Base-by-base conservation (phyloP, 306 rosid genomes). In the Ochetophila trinervis region DNA sequence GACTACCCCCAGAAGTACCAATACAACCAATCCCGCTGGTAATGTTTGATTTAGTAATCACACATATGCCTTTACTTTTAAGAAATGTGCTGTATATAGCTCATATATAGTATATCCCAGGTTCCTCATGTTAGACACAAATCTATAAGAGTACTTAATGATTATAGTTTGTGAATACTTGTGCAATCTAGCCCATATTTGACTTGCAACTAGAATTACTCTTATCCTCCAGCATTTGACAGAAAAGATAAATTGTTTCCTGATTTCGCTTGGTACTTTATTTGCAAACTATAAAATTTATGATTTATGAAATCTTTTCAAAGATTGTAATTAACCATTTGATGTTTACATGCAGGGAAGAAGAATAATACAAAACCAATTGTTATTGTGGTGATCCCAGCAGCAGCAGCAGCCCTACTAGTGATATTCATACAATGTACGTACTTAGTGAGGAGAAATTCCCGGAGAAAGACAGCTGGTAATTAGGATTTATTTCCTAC, bases 401-500 rank as follows among this genome's bases (percentile, higher is more conserved):
- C 34, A 22, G 63, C 34, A 22, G 59, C 61, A 53, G 51, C 45
- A 14, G 48, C 60, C 15, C 56, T 63, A 50, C 2, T 24, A 45
- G 47, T 53, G 60, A 19, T 65, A 30, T 3, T 57, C 36, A 19
- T 67, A n/a, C 16, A 60, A 22, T 34, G 68, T 15, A 57, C 35
- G 14, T 59, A 3, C 69, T 65, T 65, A n/a, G 14, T 69, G 6
- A 22, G 76, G 73, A 70, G 66, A 59, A 59, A 24, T 4, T 19
- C 55, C 22, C 34, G 30, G 55, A 69, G 59, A 30, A 22, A 48
- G 52, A 62, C 40, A 60, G 48, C 11, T 52, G 80, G 76, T 71
- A 45, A 35, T 34, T 19, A 45, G 23, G 15, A 51, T 23, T 5
- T 59, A 44, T 2, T 35, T 51, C 32, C 17, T 45, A 66, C 23